Conservation (phyloP, 257 asterid genomes). For the Penstemon newberryi region DNA sequence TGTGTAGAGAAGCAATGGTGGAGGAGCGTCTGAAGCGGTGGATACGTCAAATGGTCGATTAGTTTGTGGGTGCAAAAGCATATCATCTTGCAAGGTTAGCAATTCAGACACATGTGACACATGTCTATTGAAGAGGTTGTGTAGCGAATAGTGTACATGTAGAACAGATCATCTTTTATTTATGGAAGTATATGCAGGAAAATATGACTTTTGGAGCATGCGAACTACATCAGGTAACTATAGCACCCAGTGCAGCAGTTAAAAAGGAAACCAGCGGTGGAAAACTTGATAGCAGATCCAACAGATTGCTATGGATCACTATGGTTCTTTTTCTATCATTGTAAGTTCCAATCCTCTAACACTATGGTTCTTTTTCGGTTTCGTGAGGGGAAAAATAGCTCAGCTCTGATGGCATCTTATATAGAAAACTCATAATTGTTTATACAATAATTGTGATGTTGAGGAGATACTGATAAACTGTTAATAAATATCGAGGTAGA, state of each 20-base stretch:
- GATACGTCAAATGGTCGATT: conserved; percentile 80
- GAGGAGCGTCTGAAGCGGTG: conserved; percentile 84
- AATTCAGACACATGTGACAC: not conserved
- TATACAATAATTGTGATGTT: not conserved
- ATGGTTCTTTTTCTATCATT: conserved; percentile 34
- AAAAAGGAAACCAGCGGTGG: conserved; percentile 42
- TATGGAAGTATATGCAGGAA: conserved; percentile 41
- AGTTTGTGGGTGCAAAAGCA: conserved; percentile 75
- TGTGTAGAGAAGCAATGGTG: conserved; percentile 94
- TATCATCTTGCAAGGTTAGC: conserved; percentile 71
- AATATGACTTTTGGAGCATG: conserved; percentile 68
- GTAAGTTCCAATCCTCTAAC: conserved; percentile 25
- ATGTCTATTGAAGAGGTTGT: not conserved
- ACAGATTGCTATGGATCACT: conserved; percentile 42
- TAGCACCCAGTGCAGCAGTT: conserved; percentile 35
- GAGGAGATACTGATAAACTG: conserved; percentile 16
- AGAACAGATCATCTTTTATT: not conserved
- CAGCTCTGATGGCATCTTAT: conserved; percentile 1
- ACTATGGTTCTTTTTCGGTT: conserved; percentile 1
- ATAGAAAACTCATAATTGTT: not conserved
- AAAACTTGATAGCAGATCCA: conserved; percentile 31
- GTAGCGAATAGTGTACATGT: no score
- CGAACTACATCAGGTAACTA: conserved; percentile 45
- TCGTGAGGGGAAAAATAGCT: not conserved
- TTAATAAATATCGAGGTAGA: not conserved